Evolutionary conservation across 2,329 filamentous ascomycete genomes (phyloP), one percentile per base, ranked within the genome.

Genomic region (Aspergillus sp.): DNA sequence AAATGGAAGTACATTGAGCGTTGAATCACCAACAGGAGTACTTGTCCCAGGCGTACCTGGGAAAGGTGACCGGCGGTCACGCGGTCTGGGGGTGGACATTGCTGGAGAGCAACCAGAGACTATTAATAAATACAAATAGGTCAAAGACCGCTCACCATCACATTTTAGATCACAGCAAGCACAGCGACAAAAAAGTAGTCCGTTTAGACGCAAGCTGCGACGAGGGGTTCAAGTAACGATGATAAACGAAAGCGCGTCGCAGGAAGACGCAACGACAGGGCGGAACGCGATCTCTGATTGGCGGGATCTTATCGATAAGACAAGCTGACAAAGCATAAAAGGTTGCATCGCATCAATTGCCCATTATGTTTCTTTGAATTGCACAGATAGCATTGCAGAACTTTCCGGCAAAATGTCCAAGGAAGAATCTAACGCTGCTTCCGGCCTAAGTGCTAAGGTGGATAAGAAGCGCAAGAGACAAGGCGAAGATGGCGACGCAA

Each of bases 401-500:
- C 19, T 19, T 19, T 19, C 19, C 19, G 19, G 19, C 55, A 35
- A 12, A 59, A 60, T 58, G 51, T 52, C 12, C 58, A 60, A 41
- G 44, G 42, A 39, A 28, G 36, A 39, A 26, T 39, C 36, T 29
- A 28, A 48, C 3, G 46, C 50, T n/a, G 43, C 54, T 3, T 56
- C 59, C 36, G 57, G 57, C 2, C 58, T 68, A n/a, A 53, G 64
- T 29, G 51, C 55, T 39, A 65, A 65, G 45, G 51, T 66, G 33
- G 58, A 69, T 45, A 68, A 67, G 51, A 70, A 70, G 58, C 66
- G 67, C 54, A 69, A 66, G 58, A 60, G 66, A 50, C 61, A 67
- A 45, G 59, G 61, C 43, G 62, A 64, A 32, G 41, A 53, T 41
- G 48, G 51, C 46, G 30, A 6, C 6, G 44, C 52, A 49, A 46